Evolutionary conservation across 2,329 filamentous ascomycete species (phyloP).

Genomic region (Alternaria incomplexa): DNA sequence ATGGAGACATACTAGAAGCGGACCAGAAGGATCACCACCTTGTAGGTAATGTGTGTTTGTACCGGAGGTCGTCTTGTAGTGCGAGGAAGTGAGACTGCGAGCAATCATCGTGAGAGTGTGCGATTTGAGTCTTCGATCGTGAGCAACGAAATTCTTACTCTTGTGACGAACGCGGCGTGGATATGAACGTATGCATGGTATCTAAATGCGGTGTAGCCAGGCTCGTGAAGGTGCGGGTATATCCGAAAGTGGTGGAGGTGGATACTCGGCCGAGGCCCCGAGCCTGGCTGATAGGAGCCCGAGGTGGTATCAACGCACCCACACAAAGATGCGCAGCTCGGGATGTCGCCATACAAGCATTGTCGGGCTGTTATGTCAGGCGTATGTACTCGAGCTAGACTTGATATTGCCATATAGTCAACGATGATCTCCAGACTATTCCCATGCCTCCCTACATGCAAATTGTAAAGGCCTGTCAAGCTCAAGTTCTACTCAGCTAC

Average conservation of each 20-base stretch:
- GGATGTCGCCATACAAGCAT: background rate
- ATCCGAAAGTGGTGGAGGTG: background rate
- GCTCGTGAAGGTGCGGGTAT: background rate
- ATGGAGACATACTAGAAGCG: background rate
- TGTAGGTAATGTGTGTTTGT: background rate
- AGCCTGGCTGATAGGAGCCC: background rate
- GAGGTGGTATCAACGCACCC: background rate
- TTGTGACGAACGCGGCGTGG: background rate
- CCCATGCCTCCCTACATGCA: background rate
- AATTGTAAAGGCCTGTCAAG: rapidly evolving
- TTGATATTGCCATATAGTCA: background rate
- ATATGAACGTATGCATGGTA: background rate
- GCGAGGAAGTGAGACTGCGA: background rate
- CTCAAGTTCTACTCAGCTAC: background rate
- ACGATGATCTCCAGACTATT: background rate
- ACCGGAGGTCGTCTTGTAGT: background rate
- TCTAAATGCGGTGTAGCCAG: rapidly evolving
- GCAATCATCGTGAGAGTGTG: background rate
- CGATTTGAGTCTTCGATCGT: background rate
- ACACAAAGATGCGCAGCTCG: background rate
- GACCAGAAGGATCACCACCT: background rate
- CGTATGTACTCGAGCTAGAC: background rate
- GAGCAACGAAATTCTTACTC: background rate
- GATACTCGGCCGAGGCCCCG: background rate
- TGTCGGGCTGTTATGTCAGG: rapidly evolving